phyloP scores from a whole-genome alignment of 805 yeast species.

The Candida takata region DNA sequence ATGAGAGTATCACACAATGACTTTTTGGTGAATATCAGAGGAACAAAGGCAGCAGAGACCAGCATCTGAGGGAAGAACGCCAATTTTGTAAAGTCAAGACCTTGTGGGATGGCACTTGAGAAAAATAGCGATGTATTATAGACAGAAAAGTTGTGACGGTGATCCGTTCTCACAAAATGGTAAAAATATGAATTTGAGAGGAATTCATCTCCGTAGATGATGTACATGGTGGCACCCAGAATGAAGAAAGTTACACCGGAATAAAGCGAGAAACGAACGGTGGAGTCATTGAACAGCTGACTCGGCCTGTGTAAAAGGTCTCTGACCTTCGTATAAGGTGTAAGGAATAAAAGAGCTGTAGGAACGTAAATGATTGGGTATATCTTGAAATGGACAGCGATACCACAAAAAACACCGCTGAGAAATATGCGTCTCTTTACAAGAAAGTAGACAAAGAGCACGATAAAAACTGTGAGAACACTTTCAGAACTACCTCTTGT shows the following conservation, averaged over 20 bases:
- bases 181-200: conserved; percentile 73
- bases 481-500: conserved; percentile 95
- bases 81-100: conserved; percentile 37
- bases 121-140: conserved; percentile 72
- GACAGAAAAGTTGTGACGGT: conserved; percentile 89
- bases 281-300: conserved; percentile 30
- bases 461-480: conserved; percentile 68
- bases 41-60: conserved; percentile 52
- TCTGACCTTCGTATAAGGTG: conserved; percentile 12
- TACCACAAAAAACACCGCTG: conserved; percentile 31
- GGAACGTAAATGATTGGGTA: conserved; percentile 90
- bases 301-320: conserved; percentile 22
- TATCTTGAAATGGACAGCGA: conserved; percentile 80
- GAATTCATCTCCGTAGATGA: conserved; percentile 66
- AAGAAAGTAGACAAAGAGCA: conserved; percentile 48
- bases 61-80: conserved; percentile 83
- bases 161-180: conserved; percentile 80
- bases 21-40: conserved; percentile 38
- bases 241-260: conserved; percentile 36
- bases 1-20: conserved; percentile 51
- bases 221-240: conserved; percentile 56
- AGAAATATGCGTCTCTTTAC: conserved; percentile 27
- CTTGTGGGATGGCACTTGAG: conserved; percentile 34
- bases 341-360: conserved; percentile 45
- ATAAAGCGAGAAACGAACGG: conserved; percentile 36